Percentiles rank a stretch among this genome's conserved stretches.
phyloP scores from a whole-genome alignment of 2,329 filamentous ascomycete species.

The Microcyclospora pomicola region DNA sequence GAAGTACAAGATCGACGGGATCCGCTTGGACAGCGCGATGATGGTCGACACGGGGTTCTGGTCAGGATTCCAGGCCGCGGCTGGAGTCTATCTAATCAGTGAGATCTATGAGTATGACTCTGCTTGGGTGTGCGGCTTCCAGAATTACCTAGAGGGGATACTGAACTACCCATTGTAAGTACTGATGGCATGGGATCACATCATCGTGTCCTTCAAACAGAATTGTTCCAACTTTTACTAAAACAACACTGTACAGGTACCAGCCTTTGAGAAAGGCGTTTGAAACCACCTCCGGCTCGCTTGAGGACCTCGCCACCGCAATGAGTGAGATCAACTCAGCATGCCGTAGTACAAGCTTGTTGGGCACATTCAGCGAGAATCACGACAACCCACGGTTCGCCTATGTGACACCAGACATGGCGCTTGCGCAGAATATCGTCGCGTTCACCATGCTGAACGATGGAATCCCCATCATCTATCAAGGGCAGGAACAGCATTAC shows the following conservation, averaged over 20 bases:
- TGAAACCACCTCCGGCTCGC: slow-evolving; percentile 22
- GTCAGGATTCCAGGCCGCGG: slow-evolving; percentile 19
- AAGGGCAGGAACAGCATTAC: slow-evolving; percentile 52
- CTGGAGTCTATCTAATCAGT: slow-evolving; percentile 32
- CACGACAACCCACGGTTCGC: slow-evolving; percentile 28
- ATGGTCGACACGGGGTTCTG: slow-evolving; percentile 33
- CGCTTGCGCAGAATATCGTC: slow-evolving; percentile 47
- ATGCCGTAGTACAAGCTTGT: slow-evolving; percentile 26
- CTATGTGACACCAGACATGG: slow-evolving; percentile 37
- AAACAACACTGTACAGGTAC: slow-evolving; percentile 13
- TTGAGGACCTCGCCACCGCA: slow-evolving; percentile 24
- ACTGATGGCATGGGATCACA: slow-evolving; percentile 9
- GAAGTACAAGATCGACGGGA: slow-evolving; percentile 46
- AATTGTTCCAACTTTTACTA: not conserved
- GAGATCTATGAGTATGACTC: slow-evolving; percentile 30
- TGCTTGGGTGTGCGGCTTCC: slow-evolving; percentile 28
- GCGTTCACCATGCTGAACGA: slow-evolving; percentile 47
- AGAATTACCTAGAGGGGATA: slow-evolving; percentile 31
- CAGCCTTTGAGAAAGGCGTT: slow-evolving; percentile 26
- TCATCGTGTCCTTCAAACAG: slow-evolving; percentile 6
- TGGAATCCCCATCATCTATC: slow-evolving; percentile 52
- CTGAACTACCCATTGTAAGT: slow-evolving; percentile 33
- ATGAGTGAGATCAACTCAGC: slow-evolving; percentile 20
- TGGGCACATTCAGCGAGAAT: slow-evolving; percentile 28
- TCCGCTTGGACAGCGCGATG: slow-evolving; percentile 38